A percentile compares a stretch with the other conserved stretches of the same genome.
phyloP scores from a whole-genome alignment of 257 asterid genomes.

The Plantago ovata region DNA sequence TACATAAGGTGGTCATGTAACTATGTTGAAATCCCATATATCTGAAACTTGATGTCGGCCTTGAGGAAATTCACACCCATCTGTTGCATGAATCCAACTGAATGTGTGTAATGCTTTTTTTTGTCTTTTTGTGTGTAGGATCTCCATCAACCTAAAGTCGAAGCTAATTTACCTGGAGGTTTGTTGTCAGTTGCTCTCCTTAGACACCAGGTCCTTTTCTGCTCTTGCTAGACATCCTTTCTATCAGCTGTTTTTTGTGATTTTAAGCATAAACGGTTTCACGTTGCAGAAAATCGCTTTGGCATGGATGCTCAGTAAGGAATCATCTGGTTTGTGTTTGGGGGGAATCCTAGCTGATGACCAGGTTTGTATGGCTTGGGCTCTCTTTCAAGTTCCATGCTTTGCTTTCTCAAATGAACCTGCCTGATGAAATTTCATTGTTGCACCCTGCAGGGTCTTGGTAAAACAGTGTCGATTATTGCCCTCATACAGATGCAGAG shows the following conservation, averaged over 20 bases:
- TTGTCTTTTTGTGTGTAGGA: slow-evolving; percentile 47
- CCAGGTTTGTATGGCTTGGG: slow-evolving; percentile 52
- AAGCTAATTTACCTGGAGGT: slow-evolving; percentile 64
- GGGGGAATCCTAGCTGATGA: slow-evolving; percentile 99
- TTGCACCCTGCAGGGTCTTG: slow-evolving; percentile 65
- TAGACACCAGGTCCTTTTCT: slow-evolving; percentile 82
- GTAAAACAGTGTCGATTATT: slow-evolving; percentile 92
- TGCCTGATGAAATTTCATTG: slow-evolving; percentile 14
- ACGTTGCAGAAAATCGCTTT: slow-evolving; percentile 81
- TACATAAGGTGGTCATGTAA: too few species aligned
- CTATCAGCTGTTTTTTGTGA: slow-evolving; percentile 12
- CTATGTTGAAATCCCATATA: too few species aligned
- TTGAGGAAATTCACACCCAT: too few species aligned
- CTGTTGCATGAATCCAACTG: too few species aligned
- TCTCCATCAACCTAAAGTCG: slow-evolving; percentile 59
- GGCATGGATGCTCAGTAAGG: slow-evolving; percentile 91
- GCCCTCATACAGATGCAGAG: slow-evolving; percentile 82
- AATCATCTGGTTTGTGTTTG: slow-evolving; percentile 69
- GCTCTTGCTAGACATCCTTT: slow-evolving; percentile 19
- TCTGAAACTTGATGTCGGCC: too few species aligned
- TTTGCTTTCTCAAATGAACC: neutral
- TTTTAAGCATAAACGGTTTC: slow-evolving; percentile 23
- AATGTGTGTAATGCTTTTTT: neutral
- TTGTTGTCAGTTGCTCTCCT: slow-evolving; percentile 83
- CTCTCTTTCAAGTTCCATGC: neutral